These are phyloP conservation scores for Podaxis sp. DNA, from an alignment of 768 basidiomycete genomes.

Conservation along the genomic window DNA sequence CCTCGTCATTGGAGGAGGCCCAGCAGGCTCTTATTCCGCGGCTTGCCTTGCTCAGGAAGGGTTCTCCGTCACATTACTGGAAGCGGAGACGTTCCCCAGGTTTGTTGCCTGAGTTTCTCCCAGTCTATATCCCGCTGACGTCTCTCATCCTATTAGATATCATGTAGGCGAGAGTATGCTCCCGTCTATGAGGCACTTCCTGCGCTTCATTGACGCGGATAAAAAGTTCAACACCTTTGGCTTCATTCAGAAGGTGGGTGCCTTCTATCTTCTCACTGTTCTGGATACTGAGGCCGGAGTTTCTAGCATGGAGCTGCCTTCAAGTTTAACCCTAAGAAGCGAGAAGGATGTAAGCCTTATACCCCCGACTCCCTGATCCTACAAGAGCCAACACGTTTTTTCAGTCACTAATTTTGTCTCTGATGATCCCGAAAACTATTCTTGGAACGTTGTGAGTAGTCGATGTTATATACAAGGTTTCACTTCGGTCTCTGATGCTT, in stretches of 20 bases:
- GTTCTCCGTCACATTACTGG: constrained; percentile 49
- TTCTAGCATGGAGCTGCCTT: constrained; percentile 56
- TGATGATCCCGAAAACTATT: constrained; percentile 41
- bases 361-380: background rate
- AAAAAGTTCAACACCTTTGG: constrained; percentile 31
- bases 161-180: constrained; percentile 40
- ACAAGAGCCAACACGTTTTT: background rate
- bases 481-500: background rate
- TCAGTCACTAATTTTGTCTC: constrained; percentile 57
- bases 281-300: background rate
- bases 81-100: constrained; percentile 55
- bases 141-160: constrained; percentile 23
- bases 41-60: constrained; percentile 56
- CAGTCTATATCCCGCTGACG: background rate
- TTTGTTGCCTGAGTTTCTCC: constrained; percentile 15
- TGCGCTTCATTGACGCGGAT: constrained; percentile 34
- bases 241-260: constrained; percentile 31
- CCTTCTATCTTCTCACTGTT: background rate
- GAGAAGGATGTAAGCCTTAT: constrained; percentile 50
- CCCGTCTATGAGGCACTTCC: constrained; percentile 33
- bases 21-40: constrained; percentile 58
- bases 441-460: constrained; percentile 56
- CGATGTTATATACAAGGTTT: background rate
- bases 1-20: constrained; percentile 51
- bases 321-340: constrained; percentile 55